phyloP scores from a whole-genome alignment of 192 early-diverging fungal species.

The Gryganskiella cystojenkinii region DNA sequence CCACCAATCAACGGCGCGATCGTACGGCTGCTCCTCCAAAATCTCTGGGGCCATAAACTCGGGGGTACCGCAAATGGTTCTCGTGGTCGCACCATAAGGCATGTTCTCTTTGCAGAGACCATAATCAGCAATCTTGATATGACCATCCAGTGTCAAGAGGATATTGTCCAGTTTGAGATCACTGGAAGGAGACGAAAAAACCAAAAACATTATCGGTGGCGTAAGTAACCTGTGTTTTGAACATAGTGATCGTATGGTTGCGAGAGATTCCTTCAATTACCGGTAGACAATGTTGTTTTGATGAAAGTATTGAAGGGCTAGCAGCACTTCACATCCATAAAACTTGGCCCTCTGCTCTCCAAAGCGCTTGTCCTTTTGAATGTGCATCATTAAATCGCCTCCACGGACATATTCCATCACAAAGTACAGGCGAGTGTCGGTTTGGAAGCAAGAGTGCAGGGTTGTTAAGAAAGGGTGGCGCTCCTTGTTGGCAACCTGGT shows the following conservation, averaged over 20 bases:
- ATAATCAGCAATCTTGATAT: conserved; percentile 99
- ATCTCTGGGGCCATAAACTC: conserved; percentile 99
- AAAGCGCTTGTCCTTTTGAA: conserved; percentile 92
- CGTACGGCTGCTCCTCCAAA: conserved; percentile 92
- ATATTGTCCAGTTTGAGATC: conserved; percentile 99
- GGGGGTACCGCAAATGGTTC: conserved; percentile 99
- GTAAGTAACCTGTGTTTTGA: too few species aligned
- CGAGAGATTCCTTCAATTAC: too few species aligned
- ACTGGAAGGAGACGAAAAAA: conserved; percentile 44
- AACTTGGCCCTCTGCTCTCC: conserved; percentile 93
- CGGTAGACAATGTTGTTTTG: conserved; percentile 90
- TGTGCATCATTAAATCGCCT: conserved; percentile 99
- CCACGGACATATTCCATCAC: conserved; percentile 98
- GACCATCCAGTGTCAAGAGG: conserved; percentile 90
- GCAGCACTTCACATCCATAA: conserved; percentile 94
- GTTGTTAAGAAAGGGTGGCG: conserved; percentile 97
- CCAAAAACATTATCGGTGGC: too few species aligned
- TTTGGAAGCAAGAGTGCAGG: conserved; percentile 98
- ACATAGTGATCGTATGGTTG: too few species aligned
- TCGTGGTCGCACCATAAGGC: conserved; percentile 85
- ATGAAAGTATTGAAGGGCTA: conserved; percentile 97
- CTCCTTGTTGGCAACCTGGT: conserved; percentile 90
- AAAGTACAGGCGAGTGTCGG: conserved; percentile 94
- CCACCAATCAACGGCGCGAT: conserved; percentile 99
- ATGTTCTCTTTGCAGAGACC: conserved; percentile 98